Evolutionary conservation across 441 rosid genomes (phyloP).

Genomic region (Francoa sonchifolia): DNA sequence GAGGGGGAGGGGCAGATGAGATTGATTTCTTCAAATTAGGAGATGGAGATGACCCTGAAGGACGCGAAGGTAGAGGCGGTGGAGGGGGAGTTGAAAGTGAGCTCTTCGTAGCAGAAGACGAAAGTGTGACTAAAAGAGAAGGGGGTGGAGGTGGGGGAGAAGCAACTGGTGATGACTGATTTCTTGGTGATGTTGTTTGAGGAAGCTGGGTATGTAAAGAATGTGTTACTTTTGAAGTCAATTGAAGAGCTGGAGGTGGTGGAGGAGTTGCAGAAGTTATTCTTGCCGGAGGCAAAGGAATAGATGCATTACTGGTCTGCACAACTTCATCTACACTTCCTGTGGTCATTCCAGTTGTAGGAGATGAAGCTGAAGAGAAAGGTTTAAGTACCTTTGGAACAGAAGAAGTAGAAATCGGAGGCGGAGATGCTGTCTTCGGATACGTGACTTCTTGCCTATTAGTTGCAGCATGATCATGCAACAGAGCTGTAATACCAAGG

Average conservation of each 20-base stretch:
- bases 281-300: constrained; percentile 9
- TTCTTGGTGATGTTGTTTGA: constrained; percentile 6
- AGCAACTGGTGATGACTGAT: constrained; percentile 4
- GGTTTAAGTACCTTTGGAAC: constrained; percentile 16
- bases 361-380: neutral
- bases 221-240: constrained; percentile 4
- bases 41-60: too few relatives aligned
- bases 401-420: constrained; percentile 17
- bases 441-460: constrained; percentile 25
- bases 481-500: constrained; percentile 60
- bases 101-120: neutral
- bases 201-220: constrained; percentile 8
- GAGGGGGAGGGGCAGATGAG: constrained; percentile 1
- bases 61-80: too few relatives aligned
- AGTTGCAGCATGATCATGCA: constrained; percentile 47
- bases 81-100: neutral
- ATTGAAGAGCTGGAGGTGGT: constrained; percentile 10
- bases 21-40: too few relatives aligned
- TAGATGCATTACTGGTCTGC: constrained; percentile 16
- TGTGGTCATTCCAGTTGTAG: neutral
- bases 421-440: constrained; percentile 20
- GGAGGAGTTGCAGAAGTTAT: constrained; percentile 6
- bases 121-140: too few relatives aligned
- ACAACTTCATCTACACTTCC: constrained; percentile 11
- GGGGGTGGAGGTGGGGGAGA: constrained; percentile 1